These are phyloP conservation scores for Erodium moschatum DNA, from an alignment of 441 rosid genomes.

Conservation along the genomic window DNA sequence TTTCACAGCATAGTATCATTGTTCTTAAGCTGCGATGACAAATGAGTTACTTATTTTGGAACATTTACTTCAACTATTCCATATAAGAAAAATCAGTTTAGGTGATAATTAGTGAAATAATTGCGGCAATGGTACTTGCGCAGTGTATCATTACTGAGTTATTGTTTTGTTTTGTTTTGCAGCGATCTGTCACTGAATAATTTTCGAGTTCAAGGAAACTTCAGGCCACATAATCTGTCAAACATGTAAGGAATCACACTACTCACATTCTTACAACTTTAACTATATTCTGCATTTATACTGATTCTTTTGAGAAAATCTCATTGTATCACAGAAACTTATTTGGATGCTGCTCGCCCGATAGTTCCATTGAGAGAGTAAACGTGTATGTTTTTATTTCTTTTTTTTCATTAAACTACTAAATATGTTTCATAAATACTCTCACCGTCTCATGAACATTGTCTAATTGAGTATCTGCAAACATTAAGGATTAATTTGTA, in stretches of 20 bases:
- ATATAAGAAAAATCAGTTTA: not conserved
- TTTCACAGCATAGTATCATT: not conserved
- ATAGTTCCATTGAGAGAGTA: not conserved
- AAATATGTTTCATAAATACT: not conserved
- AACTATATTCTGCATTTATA: not conserved
- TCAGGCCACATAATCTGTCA: conserved; percentile 2
- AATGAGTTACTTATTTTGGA: not conserved
- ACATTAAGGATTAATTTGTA: not conserved
- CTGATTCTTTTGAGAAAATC: not conserved
- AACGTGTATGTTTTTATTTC: not conserved
- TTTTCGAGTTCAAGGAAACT: not conserved
- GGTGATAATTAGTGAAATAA: too few relatives aligned
- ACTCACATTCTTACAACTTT: not conserved
- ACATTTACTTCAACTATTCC: not conserved
- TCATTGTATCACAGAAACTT: not conserved
- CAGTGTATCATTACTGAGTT: not conserved
- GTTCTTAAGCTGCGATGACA: not conserved
- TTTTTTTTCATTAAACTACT: not conserved
- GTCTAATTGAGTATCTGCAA: not conserved
- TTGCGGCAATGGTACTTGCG: too few relatives aligned
- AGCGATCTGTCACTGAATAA: not conserved
- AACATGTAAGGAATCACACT: not conserved
- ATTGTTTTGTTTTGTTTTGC: not conserved
- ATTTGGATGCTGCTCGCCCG: not conserved
- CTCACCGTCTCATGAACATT: not conserved